phyloP scores from a whole-genome alignment of 1,284 basidiomycete genomes.

The Cryptococcus neoformans region DNA sequence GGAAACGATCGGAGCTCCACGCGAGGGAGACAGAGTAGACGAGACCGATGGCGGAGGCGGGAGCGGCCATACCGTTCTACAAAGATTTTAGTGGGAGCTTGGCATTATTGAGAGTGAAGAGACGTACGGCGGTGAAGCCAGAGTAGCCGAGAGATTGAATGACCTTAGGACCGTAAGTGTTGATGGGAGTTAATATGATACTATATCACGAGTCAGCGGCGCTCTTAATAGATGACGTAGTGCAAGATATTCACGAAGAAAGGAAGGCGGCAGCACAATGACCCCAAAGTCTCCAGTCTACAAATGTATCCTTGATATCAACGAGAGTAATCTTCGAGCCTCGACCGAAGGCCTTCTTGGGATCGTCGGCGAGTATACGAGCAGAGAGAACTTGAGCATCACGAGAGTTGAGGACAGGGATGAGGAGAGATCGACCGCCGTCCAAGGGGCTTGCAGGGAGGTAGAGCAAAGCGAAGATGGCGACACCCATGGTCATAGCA shows the following conservation, averaged over 20 bases:
- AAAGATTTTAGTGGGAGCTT: neutral
- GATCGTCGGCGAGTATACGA: conserved; percentile 11
- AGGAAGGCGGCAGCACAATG: conserved; percentile 18
- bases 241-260: conserved; percentile 14
- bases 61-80: conserved; percentile 20
- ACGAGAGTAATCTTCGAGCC: conserved; percentile 5
- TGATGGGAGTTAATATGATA: conserved; percentile 19
- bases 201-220: neutral
- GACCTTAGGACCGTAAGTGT: conserved; percentile 20
- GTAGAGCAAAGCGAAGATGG: conserved; percentile 15
- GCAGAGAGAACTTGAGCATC: conserved; percentile 14
- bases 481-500: conserved; percentile 16
- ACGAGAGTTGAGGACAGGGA: conserved; percentile 5
- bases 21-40: conserved; percentile 17
- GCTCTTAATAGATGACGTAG: no score
- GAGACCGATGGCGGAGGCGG: conserved; percentile 19
- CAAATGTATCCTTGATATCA: conserved; percentile 14
- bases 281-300: conserved; percentile 18
- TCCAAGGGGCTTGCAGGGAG: conserved; percentile 14
- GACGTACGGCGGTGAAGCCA: conserved; percentile 11
- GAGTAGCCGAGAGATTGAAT: conserved; percentile 18
- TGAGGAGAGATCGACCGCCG: conserved; percentile 12
- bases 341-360: conserved; percentile 9
- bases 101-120: neutral
- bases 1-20: conserved; percentile 1